phyloP scores from a whole-genome alignment of 2,329 filamentous ascomycete species.

The Penicillium sumatraense region DNA sequence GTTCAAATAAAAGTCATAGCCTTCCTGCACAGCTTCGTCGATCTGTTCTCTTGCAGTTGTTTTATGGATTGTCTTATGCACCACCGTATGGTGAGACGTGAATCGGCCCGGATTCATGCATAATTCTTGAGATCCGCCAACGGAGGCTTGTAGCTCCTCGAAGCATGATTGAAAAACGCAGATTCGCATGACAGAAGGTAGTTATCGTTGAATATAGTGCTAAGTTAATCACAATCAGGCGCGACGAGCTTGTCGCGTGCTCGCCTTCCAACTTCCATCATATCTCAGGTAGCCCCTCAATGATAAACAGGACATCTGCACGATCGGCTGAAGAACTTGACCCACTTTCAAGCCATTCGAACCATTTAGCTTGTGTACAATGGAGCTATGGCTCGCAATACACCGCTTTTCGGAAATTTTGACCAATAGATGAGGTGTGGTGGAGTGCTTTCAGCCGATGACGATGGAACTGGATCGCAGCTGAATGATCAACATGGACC shows the following conservation, averaged over 20 bases:
- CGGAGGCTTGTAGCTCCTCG: constrained; percentile 12
- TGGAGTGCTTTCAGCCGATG: not conserved
- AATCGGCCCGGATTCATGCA: constrained; percentile 19
- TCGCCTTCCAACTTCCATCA: not conserved
- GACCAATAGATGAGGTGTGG: not conserved
- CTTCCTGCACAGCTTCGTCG: constrained; percentile 20
- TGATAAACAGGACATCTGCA: not conserved
- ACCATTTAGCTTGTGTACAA: not conserved
- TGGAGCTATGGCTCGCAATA: not conserved
- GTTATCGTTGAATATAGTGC: not conserved
- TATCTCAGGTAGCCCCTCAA: not conserved
- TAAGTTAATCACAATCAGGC: no score
- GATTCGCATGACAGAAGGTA: constrained; percentile 4
- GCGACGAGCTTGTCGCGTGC: not conserved
- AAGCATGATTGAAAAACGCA: constrained; percentile 16
- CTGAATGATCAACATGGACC: not conserved
- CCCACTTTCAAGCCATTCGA: not conserved
- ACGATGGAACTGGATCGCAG: not conserved
- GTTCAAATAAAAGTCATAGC: constrained; percentile 30
- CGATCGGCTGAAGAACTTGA: not conserved
- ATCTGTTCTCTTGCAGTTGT: constrained; percentile 23
- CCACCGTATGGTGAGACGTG: constrained; percentile 24
- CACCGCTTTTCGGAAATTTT: not conserved
- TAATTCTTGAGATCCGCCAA: constrained; percentile 9
- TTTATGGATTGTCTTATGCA: constrained; percentile 25